phyloP scores from a whole-genome alignment of 371 early-diverging fungal genomes.

The Circinella minor region DNA sequence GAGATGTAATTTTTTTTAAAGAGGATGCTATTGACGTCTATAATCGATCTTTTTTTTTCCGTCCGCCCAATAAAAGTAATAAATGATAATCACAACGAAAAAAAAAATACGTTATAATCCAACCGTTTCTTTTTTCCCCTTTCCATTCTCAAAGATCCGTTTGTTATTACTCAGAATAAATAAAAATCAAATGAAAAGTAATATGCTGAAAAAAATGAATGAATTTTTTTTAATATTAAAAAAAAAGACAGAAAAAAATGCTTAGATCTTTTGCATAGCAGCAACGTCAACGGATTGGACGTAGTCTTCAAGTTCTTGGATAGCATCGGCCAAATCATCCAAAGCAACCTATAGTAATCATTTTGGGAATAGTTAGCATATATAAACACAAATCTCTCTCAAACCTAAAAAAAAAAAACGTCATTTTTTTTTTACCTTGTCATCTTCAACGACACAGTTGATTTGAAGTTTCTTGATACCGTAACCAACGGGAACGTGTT shows the following conservation, averaged over 20 bases:
- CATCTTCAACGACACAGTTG: conserved; percentile 93
- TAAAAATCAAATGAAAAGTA: no score
- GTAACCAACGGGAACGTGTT: conserved; percentile 85
- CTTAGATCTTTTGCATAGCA: conserved; percentile 94
- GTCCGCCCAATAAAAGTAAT: no score
- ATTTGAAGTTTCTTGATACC: conserved; percentile 96
- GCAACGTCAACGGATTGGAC: conserved; percentile 95
- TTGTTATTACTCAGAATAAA: no score
- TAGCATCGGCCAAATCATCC: conserved; percentile 84
- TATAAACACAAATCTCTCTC: background rate
- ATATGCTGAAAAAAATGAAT: background rate
- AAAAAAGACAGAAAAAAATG: conserved; percentile 5
- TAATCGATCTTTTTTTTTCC: no score
- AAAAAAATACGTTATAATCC: no score
- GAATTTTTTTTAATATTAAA: background rate
- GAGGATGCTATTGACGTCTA: no score
- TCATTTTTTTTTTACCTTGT: no score
- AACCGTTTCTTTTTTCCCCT: no score
- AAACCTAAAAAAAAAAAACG: background rate
- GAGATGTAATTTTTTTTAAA: no score
- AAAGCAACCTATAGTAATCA: conserved; percentile 44
- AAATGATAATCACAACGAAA: no score
- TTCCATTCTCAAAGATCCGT: no score
- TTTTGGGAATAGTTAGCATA: no score
- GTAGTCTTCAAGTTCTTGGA: conserved; percentile 80